Evolutionary conservation across 208 protist genomes (phyloP).

Genomic region (Phytomonas sp.): DNA sequence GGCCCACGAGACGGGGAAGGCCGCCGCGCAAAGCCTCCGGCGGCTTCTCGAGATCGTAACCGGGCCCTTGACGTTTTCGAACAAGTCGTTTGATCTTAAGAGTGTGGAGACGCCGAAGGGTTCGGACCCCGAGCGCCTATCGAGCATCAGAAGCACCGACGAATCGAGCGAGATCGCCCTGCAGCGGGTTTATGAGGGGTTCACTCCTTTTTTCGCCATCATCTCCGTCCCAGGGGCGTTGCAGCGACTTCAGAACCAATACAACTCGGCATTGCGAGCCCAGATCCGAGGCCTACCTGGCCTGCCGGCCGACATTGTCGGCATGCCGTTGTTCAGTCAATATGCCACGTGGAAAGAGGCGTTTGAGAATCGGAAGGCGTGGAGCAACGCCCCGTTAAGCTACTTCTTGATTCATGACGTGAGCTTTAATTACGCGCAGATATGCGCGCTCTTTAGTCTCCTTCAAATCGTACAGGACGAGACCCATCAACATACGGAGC

Average conservation of each 20-base stretch:
- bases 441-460: constrained; percentile 64
- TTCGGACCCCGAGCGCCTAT: neutral
- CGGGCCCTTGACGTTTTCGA: constrained; percentile 1
- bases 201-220: constrained; percentile 77
- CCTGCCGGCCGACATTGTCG: constrained; percentile 35
- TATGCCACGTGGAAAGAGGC: constrained; percentile 78
- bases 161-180: constrained; percentile 8
- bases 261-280: constrained; percentile 19
- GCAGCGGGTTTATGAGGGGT: constrained; percentile 59
- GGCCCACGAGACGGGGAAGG: constrained; percentile 45
- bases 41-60: constrained; percentile 63
- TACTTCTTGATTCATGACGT: constrained; percentile 80
- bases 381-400: constrained; percentile 55
- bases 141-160: neutral
- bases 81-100: neutral
- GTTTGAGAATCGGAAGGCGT: constrained; percentile 67
- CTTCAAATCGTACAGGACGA: constrained; percentile 42
- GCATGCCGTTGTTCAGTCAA: constrained; percentile 74
- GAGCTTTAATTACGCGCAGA: constrained; percentile 78
- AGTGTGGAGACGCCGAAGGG: neutral
- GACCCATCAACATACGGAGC: constrained; percentile 38
- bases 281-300: constrained; percentile 15
- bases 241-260: constrained; percentile 30
- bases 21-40: constrained; percentile 50
- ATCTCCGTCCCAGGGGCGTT: constrained; percentile 42